Conservation (phyloP, 495 filamentous ascomycete species). For the Viridothelium virens region DNA sequence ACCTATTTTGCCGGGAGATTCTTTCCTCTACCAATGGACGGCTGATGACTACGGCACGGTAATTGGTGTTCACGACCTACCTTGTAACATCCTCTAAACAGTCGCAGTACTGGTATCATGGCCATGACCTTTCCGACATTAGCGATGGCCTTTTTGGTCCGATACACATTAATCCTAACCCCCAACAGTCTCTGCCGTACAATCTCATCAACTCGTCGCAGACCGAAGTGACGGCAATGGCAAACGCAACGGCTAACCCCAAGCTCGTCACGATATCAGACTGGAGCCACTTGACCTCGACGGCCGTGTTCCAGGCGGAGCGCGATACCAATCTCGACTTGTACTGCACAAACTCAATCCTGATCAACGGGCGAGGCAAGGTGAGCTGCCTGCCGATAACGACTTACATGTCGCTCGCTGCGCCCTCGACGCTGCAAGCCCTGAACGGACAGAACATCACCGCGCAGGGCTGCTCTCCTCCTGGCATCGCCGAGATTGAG, state of each 20-base stretch:
- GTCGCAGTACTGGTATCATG: conserved; percentile 45
- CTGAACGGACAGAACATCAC: conserved; percentile 21
- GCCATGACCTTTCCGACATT: conserved; percentile 32
- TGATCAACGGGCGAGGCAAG: conserved; percentile 49
- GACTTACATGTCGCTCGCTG: conserved; percentile 19
- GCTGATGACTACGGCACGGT: conserved; percentile 43
- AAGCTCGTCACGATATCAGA: conserved; percentile 47
- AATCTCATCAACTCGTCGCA: conserved; percentile 34
- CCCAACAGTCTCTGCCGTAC: conserved; percentile 40
- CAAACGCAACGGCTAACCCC: conserved; percentile 39
- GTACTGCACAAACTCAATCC: conserved; percentile 41
- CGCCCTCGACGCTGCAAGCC: conserved; percentile 9
- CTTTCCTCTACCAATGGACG: conserved; percentile 42
- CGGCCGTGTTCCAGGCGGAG: conserved; percentile 33
- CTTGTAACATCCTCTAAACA: conserved; percentile 6
- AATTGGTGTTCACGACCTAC: conserved; percentile 8
- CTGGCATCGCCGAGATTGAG: conserved; percentile 30
- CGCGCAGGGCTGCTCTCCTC: conserved; percentile 26
- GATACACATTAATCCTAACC: conserved; percentile 31
- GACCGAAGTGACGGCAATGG: conserved; percentile 39
- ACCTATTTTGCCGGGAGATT: conserved; percentile 40
- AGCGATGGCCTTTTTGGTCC: conserved; percentile 13
- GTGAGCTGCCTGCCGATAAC: conserved; percentile 43
- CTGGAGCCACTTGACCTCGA: conserved; percentile 46
- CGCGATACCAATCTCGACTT: conserved; percentile 33